Evolutionary conservation across 1,284 basidiomycete species (phyloP).

Genomic region (Takashimella tepidaria): DNA sequence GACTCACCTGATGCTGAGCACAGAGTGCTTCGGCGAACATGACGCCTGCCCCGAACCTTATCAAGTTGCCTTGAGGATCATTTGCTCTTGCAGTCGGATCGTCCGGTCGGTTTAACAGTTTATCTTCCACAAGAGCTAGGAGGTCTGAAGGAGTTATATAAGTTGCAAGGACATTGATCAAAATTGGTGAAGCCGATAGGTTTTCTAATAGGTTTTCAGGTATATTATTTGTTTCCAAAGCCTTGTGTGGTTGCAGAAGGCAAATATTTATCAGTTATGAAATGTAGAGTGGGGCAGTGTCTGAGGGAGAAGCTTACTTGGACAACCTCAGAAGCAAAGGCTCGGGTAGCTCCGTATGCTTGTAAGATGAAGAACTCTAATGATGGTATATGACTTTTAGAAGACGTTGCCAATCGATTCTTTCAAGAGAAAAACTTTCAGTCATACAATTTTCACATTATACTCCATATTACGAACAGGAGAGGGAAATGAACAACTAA

Average conservation of each 20-base stretch:
- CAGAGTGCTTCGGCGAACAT: constrained; percentile 39
- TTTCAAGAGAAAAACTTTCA: constrained; percentile 1
- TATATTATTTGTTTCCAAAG: background rate
- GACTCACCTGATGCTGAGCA: constrained; percentile 32
- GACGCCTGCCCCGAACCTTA: constrained; percentile 45
- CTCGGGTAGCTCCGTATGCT: constrained; percentile 22
- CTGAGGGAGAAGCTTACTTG: constrained; percentile 20
- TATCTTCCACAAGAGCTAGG: constrained; percentile 17
- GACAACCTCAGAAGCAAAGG: constrained; percentile 26
- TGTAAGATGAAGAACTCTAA: constrained; percentile 25
- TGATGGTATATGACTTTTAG: constrained; percentile 27
- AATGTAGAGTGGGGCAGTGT: background rate
- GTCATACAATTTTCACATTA: no score
- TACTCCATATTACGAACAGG: no score
- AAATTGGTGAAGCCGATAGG: constrained; percentile 24
- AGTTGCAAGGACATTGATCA: constrained; percentile 21
- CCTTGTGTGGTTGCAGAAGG: background rate
- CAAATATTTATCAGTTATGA: background rate
- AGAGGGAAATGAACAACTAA: constrained; percentile 9
- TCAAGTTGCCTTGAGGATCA: constrained; percentile 43
- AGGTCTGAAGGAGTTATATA: constrained; percentile 20
- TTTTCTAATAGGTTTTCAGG: constrained; percentile 34
- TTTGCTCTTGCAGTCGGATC: constrained; percentile 27
- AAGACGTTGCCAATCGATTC: constrained; percentile 22
- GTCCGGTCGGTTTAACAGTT: constrained; percentile 25